These are phyloP conservation scores for Lasiodiplodia hormozganensis DNA, from an alignment of 2,329 filamentous ascomycete genomes.

Conservation along the genomic window DNA sequence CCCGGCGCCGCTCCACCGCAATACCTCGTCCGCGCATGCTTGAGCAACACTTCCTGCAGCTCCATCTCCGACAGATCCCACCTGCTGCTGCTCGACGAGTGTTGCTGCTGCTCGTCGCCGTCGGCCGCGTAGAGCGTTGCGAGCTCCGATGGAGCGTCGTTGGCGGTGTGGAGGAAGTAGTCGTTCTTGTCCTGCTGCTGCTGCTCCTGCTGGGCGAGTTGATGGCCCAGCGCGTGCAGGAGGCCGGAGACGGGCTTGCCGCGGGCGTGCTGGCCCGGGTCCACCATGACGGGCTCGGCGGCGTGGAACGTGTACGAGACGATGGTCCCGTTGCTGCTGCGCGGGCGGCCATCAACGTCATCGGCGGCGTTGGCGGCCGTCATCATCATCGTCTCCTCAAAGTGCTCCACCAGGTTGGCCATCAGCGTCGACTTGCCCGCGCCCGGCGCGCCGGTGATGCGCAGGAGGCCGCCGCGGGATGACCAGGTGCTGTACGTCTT, in stretches of 20 bases:
- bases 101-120: not conserved
- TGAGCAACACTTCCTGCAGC: constrained; percentile 18
- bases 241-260: not conserved
- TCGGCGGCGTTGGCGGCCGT: not conserved
- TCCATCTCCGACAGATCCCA: constrained; percentile 11
- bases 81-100: not conserved
- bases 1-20: not conserved
- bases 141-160: not conserved
- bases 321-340: not conserved
- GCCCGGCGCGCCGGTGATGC: not conserved
- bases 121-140: not conserved
- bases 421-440: constrained; percentile 5
- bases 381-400: not conserved
- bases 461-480: not conserved
- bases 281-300: not conserved
- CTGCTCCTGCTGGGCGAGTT: not conserved
- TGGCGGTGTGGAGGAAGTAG: not conserved
- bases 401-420: not conserved
- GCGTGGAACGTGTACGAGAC: constrained; percentile 13
- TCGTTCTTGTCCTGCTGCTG: not conserved
- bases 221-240: not conserved
- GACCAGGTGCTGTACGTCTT: not conserved
- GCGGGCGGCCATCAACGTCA: not conserved
- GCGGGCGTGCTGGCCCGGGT: not conserved
- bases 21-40: not conserved